phyloP scores from a whole-genome alignment of 169 alveolate genomes.

The Plasmodium coatneyi region DNA sequence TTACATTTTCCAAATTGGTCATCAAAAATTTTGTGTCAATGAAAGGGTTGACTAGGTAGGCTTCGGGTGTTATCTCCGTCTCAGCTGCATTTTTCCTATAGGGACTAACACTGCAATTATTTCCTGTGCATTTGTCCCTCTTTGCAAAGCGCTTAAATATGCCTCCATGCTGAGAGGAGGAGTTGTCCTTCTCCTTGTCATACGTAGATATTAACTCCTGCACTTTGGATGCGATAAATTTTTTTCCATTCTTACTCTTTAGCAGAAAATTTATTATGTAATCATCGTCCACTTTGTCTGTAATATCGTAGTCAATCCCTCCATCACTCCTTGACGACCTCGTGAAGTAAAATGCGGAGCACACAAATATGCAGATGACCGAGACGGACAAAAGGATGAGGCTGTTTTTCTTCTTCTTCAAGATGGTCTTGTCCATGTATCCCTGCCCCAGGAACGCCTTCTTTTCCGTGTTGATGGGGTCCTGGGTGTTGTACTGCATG shows the following conservation, averaged over 20 bases:
- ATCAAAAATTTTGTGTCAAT: background rate
- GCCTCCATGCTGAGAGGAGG: background rate
- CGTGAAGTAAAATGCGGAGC: background rate
- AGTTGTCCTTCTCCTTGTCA: background rate
- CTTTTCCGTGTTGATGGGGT: background rate
- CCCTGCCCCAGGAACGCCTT: background rate
- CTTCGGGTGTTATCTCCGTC: background rate
- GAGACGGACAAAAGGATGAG: background rate
- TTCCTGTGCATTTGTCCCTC: background rate
- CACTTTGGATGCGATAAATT: background rate
- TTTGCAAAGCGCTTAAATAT: background rate
- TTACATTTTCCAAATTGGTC: constrained; percentile 53
- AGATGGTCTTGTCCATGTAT: background rate
- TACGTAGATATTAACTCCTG: background rate
- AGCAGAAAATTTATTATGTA: background rate
- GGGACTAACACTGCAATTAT: background rate
- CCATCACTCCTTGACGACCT: background rate
- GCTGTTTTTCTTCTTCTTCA: background rate
- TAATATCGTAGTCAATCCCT: background rate
- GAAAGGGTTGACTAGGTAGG: background rate
- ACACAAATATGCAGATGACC: background rate
- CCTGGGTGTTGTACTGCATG: background rate
- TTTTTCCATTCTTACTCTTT: background rate
- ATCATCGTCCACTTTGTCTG: background rate
- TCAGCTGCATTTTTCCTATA: background rate